Evolutionary conservation across 441 rosid genomes (phyloP).

Genomic region (Corymbia calophylla): DNA sequence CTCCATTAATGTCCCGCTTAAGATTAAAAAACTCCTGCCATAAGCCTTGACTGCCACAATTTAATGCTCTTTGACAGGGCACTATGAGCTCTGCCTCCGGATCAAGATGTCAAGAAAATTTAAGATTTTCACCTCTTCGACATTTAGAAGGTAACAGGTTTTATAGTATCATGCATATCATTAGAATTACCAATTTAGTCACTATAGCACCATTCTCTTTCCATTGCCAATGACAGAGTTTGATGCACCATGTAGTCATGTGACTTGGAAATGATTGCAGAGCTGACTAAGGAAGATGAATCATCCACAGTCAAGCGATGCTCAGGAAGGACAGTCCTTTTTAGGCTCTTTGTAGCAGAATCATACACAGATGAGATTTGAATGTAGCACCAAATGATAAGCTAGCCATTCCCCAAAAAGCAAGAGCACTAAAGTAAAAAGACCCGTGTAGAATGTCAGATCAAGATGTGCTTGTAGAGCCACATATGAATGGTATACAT

Average conservation of each 20-base stretch:
- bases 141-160: not conserved
- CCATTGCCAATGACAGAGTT: not conserved
- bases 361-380: not conserved
- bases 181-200: not conserved
- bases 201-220: not conserved
- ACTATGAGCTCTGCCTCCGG: not conserved
- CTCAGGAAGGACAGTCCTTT: not conserved
- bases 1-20: not conserved
- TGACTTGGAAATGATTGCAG: not conserved
- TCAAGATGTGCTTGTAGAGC: not conserved
- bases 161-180: not conserved
- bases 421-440: not conserved
- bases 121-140: not conserved
- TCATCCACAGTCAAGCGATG: not conserved
- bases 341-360: not conserved
- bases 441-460: not conserved
- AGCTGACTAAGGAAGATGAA: not conserved
- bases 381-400: not conserved
- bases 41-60: not conserved
- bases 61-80: not conserved
- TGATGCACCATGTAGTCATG: not conserved
- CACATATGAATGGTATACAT: constrained; percentile 4
- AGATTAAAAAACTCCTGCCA: not conserved
- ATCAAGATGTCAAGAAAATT: not conserved
- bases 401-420: not conserved